Evolutionary conservation across 2,329 filamentous ascomycete genomes (phyloP), one percentile per base, ranked within the genome.

Genomic region (Amesomyces nigricolor): DNA sequence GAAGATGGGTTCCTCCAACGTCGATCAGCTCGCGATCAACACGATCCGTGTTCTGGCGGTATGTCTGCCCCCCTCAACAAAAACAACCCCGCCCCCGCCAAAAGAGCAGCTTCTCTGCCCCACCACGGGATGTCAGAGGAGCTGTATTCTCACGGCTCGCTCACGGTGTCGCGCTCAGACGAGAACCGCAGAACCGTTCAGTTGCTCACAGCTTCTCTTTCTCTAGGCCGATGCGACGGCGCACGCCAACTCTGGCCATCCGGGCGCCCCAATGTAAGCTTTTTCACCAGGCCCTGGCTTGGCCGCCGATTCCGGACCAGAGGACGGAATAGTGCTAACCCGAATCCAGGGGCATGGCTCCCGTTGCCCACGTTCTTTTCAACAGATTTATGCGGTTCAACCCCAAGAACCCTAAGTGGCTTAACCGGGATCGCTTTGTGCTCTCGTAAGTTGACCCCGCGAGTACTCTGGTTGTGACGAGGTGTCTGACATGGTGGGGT

Each of bases 341-440:
- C 62, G 14, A 30, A 47, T 17, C 16, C 59, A 85, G 82, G 82
- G 83, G 83, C 72, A 83, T 97, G 89, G 94, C 94, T 70, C 92
- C 94, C 61, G 85, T 91, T 70, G 87, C 94, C 74, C 94, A 97
- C 82, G 90, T 97, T 69, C 85, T 99, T 63, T 99, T 89, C 80
- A 95, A 96, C 85, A 95, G 94, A 76, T 95, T 96, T 82, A 90
- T 99, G 90, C 95, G 78, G 74, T 99, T 96, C 84, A 99, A 97
- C 87, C 94, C 94, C 69, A 95, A 96, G 87, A 96, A 96, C 84
- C 89, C 94, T 67, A 81, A 90, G 63, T 99, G 91, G 91, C 70
- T 94, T 68, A 97, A 97, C 85, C 87, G 94, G 71, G 94, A 99
- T 78, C 88, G 94, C 74, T 99, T 99, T 71, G 91, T 99, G 61